Evolutionary conservation across 139 green algal genomes (phyloP), one percentile per base, ranked within the genome.

Genomic region (Auxenochlorella protothecoides): DNA sequence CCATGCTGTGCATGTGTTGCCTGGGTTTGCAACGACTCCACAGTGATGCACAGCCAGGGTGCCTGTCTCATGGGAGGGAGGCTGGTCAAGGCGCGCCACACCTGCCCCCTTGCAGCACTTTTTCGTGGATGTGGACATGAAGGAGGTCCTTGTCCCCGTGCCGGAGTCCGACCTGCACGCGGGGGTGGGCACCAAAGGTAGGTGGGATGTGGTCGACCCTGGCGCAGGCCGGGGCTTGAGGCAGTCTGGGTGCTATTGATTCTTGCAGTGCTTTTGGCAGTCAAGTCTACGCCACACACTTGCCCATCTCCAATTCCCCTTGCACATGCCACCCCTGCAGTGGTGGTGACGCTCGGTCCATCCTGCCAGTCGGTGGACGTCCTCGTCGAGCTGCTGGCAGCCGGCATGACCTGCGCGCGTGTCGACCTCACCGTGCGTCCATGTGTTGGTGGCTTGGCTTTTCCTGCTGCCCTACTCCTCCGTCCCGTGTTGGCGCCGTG

Each of bases 311-410:
- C 14, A 53, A 72, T 64, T 72, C 8, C 13, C 11, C 66, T 64
- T 72, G 68, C n/a, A 44, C 27, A 44, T 44, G 27, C 27, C 27
- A 44, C 27, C 27, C 27, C 27, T 73, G 72, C 73, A 83, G 82
- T 96, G 15, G 84, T 85, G 44, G 86, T 82, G 59, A 96, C 90
- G 0, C 77, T 96, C 14, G 90, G 90, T 0, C 89, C 89, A 3
- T 70, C 84, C 8, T 88, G 79, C 55, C 84, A 87, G n/a, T 70
- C 76, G 54, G 85, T 92, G 51, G 80, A 88, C 4, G 76, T 76
- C 0, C 72, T 96, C 52, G 69, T 74, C 9, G 51, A 85, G 61
- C 72, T 96, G 74, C 79, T 96, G 60, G 14, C 69, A 51, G 79
- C 85, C 15, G 90, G 90, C 14, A 90, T 93, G 80, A 86, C 81